phyloP scores from a whole-genome alignment of 2,329 filamentous ascomycete genomes.

The Ophioceras dolichostomum region DNA sequence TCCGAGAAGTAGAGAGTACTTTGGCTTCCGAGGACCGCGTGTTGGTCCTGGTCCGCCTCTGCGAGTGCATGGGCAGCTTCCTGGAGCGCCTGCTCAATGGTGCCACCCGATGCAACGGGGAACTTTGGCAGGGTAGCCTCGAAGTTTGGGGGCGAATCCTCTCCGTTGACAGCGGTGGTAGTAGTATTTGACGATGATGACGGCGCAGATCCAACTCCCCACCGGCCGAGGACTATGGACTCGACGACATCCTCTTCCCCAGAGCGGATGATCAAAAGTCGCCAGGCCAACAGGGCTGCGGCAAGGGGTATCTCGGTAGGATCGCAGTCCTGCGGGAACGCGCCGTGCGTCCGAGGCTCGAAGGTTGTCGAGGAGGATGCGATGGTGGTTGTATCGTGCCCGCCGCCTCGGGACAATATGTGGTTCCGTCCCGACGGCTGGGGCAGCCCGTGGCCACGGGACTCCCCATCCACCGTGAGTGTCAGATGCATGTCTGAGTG shows the following conservation, averaged over 20 bases:
- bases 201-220: no score
- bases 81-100: background rate
- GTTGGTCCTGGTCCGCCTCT: background rate
- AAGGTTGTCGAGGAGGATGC: background rate
- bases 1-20: background rate
- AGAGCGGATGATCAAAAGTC: slow-evolving; percentile 1
- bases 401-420: no score
- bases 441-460: no score
- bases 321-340: background rate
- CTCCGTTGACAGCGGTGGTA: no score
- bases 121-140: background rate
- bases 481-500: no score
- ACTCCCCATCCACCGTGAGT: no score
- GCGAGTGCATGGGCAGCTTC: background rate
- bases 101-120: background rate
- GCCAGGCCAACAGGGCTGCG: slow-evolving; percentile 1
- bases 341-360: background rate
- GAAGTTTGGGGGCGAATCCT: background rate
- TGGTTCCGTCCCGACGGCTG: no score
- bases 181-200: no score
- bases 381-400: no score
- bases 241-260: slow-evolving; percentile 2
- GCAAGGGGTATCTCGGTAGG: slow-evolving; percentile 1
- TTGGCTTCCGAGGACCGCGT: background rate
- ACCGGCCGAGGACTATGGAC: background rate